Percentiles rank a stretch among this genome's conserved stretches.
Conservation (phyloP, 2,329 filamentous ascomycete species). For the Cryphonectria parasitica region DNA sequence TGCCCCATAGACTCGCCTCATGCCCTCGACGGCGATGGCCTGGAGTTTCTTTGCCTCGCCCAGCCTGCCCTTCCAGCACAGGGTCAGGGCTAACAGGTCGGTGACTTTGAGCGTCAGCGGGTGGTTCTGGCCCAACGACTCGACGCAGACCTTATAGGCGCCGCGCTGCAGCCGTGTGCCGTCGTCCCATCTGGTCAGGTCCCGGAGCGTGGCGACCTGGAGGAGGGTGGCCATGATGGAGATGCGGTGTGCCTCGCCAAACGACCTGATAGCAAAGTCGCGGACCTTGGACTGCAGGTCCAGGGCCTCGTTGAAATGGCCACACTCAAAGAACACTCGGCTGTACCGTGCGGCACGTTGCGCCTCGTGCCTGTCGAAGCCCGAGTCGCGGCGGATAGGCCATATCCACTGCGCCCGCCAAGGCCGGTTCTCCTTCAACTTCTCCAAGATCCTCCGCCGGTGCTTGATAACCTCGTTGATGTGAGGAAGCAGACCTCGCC, state of each 20-base stretch:
- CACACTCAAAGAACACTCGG: not conserved
- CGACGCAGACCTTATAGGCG: not conserved
- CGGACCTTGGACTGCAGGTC: not conserved
- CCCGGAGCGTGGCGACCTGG: not conserved
- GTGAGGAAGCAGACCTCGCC: not conserved
- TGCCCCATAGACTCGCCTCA: not conserved
- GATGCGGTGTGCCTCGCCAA: not conserved
- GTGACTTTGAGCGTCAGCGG: constrained; percentile 1
- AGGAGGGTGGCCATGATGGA: not conserved
- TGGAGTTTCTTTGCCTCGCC: not conserved
- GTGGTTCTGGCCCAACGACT: not conserved
- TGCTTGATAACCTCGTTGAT: not conserved
- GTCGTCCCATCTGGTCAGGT: not conserved
- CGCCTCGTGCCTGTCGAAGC: not conserved
- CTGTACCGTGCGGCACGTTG: not conserved
- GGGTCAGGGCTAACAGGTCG: not conserved
- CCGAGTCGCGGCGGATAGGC: not conserved
- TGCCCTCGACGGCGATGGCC: not conserved
- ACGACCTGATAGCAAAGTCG: not conserved
- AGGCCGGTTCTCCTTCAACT: not conserved
- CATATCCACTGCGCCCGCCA: not conserved
- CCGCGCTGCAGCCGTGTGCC: not conserved
- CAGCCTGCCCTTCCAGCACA: not conserved
- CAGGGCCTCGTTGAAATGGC: not conserved
- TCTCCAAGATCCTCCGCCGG: not conserved